A percentile compares a stretch with the other conserved stretches of the same genome.
phyloP scores from a whole-genome alignment of 257 asterid species.

The Lithospermum erythrorhizon region DNA sequence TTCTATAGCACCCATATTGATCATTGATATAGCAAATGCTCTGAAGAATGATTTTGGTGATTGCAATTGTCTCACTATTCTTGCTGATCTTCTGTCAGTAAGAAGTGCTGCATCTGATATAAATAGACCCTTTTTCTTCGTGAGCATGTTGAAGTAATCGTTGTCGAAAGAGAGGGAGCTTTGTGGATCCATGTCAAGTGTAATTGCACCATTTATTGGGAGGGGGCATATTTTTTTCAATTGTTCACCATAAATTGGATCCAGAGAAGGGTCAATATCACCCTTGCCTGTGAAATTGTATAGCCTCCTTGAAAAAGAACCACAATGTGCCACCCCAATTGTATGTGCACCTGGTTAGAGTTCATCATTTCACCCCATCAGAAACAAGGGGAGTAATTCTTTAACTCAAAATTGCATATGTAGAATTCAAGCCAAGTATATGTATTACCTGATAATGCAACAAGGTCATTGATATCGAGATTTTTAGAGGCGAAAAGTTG shows the following conservation, averaged over 20 bases:
- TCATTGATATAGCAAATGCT: slow-evolving; percentile 20
- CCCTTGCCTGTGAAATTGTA: slow-evolving; percentile 44
- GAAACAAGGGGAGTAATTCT: no score
- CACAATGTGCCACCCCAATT: slow-evolving; percentile 48
- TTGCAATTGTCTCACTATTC: slow-evolving; percentile 16
- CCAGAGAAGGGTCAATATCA: slow-evolving; percentile 40
- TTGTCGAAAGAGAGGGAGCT: slow-evolving; percentile 29
- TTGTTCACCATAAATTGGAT: slow-evolving; percentile 22
- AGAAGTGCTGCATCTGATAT: slow-evolving; percentile 49
- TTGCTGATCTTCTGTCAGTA: slow-evolving; percentile 15
- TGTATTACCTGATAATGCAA: slow-evolving; percentile 40
- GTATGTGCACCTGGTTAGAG: slow-evolving; percentile 43
- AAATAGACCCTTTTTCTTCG: slow-evolving; percentile 32
- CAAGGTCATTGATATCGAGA: slow-evolving; percentile 30
- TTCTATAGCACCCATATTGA: slow-evolving; percentile 23
- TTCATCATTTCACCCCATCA: no score
- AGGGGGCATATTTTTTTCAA: slow-evolving; percentile 21
- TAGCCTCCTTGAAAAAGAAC: slow-evolving; percentile 37
- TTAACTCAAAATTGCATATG: no score
- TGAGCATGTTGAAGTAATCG: slow-evolving; percentile 22
- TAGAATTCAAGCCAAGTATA: no score
- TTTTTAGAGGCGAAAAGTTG: slow-evolving; percentile 19
- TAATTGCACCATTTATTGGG: slow-evolving; percentile 21
- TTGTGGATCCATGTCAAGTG: slow-evolving; percentile 39
- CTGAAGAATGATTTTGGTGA: slow-evolving; percentile 15